Percentiles rank a stretch among this genome's conserved stretches.
Evolutionary conservation across 805 yeast species (phyloP).

Genomic region (Zygosaccharomyces siamensis): DNA sequence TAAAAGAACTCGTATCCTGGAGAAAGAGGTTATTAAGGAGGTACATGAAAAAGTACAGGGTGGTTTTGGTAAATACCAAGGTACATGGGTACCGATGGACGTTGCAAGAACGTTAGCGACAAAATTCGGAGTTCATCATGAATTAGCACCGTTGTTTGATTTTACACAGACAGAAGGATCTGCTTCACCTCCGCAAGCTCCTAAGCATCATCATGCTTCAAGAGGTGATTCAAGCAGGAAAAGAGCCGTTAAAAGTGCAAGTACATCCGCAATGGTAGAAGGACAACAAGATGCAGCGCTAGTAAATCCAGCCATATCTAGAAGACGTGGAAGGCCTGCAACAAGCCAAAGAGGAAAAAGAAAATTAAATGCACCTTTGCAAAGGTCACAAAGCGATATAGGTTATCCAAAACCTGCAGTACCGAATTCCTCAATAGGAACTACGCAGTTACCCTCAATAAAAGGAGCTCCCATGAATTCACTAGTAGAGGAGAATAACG

Average conservation of each 20-base stretch:
- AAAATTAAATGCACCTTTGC: slow-evolving; percentile 19
- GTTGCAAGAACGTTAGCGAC: slow-evolving; percentile 67
- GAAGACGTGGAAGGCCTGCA: slow-evolving; percentile 34
- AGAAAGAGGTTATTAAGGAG: slow-evolving; percentile 87
- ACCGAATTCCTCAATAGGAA: slow-evolving; percentile 24
- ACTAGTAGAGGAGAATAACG: slow-evolving; percentile 9
- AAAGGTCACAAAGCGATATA: slow-evolving; percentile 32
- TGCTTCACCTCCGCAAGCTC: slow-evolving; percentile 53
- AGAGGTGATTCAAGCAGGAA: slow-evolving; percentile 37
- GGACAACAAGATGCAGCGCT: slow-evolving; percentile 15
- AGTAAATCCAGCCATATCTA: slow-evolving; percentile 19
- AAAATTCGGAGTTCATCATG: slow-evolving; percentile 58
- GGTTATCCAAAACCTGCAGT: slow-evolving; percentile 26
- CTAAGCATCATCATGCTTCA: slow-evolving; percentile 64
- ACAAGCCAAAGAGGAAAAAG: slow-evolving; percentile 19
- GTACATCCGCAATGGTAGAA: slow-evolving; percentile 14
- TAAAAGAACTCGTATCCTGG: slow-evolving; percentile 84
- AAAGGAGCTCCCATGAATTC: slow-evolving; percentile 11
- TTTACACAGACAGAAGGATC: slow-evolving; percentile 49
- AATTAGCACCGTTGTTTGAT: slow-evolving; percentile 61
- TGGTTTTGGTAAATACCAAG: slow-evolving; percentile 95
- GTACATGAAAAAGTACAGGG: slow-evolving; percentile 93
- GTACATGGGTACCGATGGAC: slow-evolving; percentile 89
- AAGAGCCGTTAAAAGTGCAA: slow-evolving; percentile 26
- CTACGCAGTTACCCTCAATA: slow-evolving; percentile 24